A percentile compares a stretch with the other conserved stretches of the same genome.
These are phyloP conservation scores for Aphanomyces euteiches DNA, from an alignment of 352 stramenopile genomes.

Conservation along the genomic window DNA sequence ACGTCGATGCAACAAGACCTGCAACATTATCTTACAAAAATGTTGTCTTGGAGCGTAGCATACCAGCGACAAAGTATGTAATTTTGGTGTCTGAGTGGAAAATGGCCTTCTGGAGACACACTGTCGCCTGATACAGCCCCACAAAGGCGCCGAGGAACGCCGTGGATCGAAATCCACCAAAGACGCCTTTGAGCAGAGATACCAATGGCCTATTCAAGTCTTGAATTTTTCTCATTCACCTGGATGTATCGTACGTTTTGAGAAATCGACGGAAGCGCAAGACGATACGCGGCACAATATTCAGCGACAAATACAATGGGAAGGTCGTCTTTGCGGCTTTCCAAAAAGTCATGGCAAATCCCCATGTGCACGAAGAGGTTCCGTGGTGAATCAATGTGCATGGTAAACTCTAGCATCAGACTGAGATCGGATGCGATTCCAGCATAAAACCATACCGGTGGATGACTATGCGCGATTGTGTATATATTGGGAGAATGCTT, in stretches of 20 bases:
- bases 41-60: conserved; percentile 1
- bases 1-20: conserved; percentile 49
- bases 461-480: background rate
- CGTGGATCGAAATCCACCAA: conserved; percentile 71
- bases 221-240: conserved; percentile 3
- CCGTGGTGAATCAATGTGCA: conserved; percentile 64
- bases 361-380: conserved; percentile 45
- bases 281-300: conserved; percentile 76
- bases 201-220: conserved; percentile 37
- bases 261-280: conserved; percentile 81
- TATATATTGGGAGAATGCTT: conserved; percentile 15
- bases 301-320: conserved; percentile 80
- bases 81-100: conserved; percentile 65
- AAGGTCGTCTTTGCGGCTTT: conserved; percentile 61
- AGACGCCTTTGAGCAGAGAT: conserved; percentile 51
- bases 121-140: conserved; percentile 58
- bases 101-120: conserved; percentile 56
- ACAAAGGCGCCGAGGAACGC: conserved; percentile 72
- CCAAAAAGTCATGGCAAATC: conserved; percentile 52
- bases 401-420: conserved; percentile 39
- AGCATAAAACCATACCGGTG: background rate
- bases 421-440: too few relatives aligned
- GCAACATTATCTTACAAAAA: background rate
- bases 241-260: conserved; percentile 28
- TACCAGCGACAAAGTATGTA: conserved; percentile 67